Base-by-base conservation (phyloP, 768 basidiomycete genomes). In the Rhodotorula babjevae region DNA sequence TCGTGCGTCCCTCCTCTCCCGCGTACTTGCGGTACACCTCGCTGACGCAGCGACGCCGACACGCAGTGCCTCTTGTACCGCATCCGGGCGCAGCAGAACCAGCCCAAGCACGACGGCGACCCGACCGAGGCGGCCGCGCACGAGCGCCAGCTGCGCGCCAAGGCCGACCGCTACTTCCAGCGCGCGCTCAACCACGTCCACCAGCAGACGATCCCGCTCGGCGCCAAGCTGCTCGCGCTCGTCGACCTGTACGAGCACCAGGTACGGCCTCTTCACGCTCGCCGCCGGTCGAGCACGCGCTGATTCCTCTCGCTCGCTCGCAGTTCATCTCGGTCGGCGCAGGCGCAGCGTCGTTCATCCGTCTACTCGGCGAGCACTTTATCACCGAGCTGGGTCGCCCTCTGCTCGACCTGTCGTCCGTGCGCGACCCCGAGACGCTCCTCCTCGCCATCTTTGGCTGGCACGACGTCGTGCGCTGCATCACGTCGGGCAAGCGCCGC, bases 181-280 rank as follows among this genome's bases (percentile, higher is more conserved):
- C 33, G 42, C 9, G 64, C 72, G 16, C 53, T 74, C 52, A 62
- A 65, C 49, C 56, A 60, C 23, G 55, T 71, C 15, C 47, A 57
- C 12, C 42, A 15, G 6, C 52, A 60, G 49, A 46, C 57, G 25
- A 62, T 74, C 33, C 73, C 73, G 23, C 66, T 74, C 33, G 65
- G 67, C 12, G 68, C 73, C 36, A 69, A 74, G n/a, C 29, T 74
- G 3, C 62, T 69, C 18, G 64, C 67, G 0, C 33, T 55, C 9
- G 36, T 68, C 5, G 72, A 73, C n/a, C 50, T 73, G 55, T 53
- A 63, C 33, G 58, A 59, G 8, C 65, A 65, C 16, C 71, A 73
- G 46, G 71, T 72, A 2, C 29, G 71, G 4, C n/a, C 21, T 18
- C 16, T 21, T 8, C 9, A 4, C 16, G 47, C 47, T 19, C 47